These are phyloP conservation scores for Blastocystis sp. DNA, from an alignment of 352 stramenopile species.

Conservation along the genomic window DNA sequence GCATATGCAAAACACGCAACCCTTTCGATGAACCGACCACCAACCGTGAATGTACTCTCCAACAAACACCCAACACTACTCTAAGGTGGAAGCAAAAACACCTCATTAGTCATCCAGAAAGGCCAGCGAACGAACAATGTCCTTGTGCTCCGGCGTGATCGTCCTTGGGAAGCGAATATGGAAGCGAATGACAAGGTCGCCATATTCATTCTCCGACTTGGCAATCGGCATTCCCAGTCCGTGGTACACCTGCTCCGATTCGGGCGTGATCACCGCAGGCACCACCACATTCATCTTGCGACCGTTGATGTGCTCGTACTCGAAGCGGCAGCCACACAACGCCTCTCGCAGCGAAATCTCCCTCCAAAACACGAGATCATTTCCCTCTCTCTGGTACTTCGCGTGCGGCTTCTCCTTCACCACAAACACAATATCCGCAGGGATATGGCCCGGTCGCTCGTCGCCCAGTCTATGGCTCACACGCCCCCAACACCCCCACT, in stretches of 20 bases:
- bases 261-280: conserved; percentile 45
- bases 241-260: conserved; percentile 56
- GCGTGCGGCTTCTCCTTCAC: conserved; percentile 75
- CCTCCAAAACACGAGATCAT: conserved; percentile 75
- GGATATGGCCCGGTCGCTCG: conserved; percentile 74
- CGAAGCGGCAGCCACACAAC: conserved; percentile 69
- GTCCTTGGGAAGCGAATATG: conserved; percentile 56
- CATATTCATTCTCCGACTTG: conserved; percentile 47
- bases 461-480: conserved; percentile 72
- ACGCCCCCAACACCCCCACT: conserved; percentile 1
- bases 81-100: conserved; percentile 29
- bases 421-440: conserved; percentile 77
- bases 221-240: conserved; percentile 65
- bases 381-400: conserved; percentile 73
- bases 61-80: not conserved
- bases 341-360: conserved; percentile 75
- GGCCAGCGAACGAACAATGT: conserved; percentile 1
- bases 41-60: not conserved
- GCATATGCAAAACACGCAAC: too few relatives aligned
- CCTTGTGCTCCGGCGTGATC: conserved; percentile 39
- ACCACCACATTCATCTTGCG: conserved; percentile 52
- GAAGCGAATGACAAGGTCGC: conserved; percentile 61
- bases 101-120: conserved; percentile 58
- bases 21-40: too few relatives aligned
- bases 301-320: conserved; percentile 55